Conservation (phyloP, 2,329 filamentous ascomycete species). For the Albophoma yamanashiensis region DNA sequence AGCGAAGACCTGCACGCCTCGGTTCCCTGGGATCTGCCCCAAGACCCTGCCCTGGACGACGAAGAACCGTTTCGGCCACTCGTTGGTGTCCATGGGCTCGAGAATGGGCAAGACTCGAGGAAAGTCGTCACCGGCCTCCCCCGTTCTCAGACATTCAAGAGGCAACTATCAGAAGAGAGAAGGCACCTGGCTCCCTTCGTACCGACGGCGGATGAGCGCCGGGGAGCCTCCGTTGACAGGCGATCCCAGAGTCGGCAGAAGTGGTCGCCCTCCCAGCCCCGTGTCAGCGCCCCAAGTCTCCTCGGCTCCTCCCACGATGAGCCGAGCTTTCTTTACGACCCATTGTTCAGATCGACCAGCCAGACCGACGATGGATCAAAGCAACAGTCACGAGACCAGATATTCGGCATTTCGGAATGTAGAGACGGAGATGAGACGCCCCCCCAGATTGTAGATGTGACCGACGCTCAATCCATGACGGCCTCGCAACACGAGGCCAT, state of each 20-base stretch:
- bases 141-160: slow-evolving; percentile 66
- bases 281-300: slow-evolving; percentile 38
- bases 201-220: slow-evolving; percentile 53
- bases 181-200: slow-evolving; percentile 59
- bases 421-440: slow-evolving; percentile 7
- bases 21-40: slow-evolving; percentile 6
- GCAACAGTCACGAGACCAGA: not conserved
- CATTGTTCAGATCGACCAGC: slow-evolving; percentile 8
- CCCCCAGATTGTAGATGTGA: slow-evolving; percentile 13
- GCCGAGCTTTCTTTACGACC: slow-evolving; percentile 6
- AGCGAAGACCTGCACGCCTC: slow-evolving; percentile 5
- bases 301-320: slow-evolving; percentile 15
- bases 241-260: slow-evolving; percentile 24
- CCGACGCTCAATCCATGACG: slow-evolving; percentile 37
- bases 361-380: slow-evolving; percentile 5
- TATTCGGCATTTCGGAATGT: not conserved
- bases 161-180: slow-evolving; percentile 72
- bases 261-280: slow-evolving; percentile 18
- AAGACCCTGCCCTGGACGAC: slow-evolving; percentile 27
- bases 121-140: slow-evolving; percentile 72
- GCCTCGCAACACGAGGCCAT: slow-evolving; percentile 48
- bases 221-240: slow-evolving; percentile 58
- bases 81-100: slow-evolving; percentile 4
- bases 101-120: slow-evolving; percentile 14
- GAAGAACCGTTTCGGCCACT: slow-evolving; percentile 3